phyloP scores from a whole-genome alignment of 768 basidiomycete genomes.

The Coprinopsis sp. region DNA sequence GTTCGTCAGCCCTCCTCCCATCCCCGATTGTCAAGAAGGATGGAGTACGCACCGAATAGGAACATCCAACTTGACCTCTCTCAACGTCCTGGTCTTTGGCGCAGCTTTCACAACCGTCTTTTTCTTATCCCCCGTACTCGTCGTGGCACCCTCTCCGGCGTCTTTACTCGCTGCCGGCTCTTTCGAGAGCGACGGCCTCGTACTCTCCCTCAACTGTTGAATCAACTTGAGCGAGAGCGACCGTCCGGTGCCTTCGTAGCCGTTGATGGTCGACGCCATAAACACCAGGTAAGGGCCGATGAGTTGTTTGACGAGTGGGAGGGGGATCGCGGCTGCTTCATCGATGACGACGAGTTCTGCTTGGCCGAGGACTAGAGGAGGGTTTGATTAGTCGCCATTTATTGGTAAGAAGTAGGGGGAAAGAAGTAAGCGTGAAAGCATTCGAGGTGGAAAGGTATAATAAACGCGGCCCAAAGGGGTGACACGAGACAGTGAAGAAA shows the following conservation, averaged over 20 bases:
- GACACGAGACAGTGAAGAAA: too few relatives aligned
- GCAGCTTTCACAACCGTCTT: conserved; percentile 40
- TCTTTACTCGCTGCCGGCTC: too few relatives aligned
- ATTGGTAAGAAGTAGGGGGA: too few relatives aligned
- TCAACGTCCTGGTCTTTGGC: conserved; percentile 68
- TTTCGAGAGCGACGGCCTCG: conserved; percentile 76
- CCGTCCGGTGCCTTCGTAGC: conserved; percentile 99
- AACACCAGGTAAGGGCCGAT: conserved; percentile 97
- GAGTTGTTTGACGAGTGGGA: conserved; percentile 91
- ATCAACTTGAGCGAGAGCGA: conserved; percentile 97
- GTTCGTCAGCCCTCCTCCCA: too few relatives aligned
- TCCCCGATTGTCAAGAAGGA: too few relatives aligned
- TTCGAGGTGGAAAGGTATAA: too few relatives aligned
- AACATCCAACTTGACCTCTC: conserved; percentile 91
- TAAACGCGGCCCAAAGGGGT: too few relatives aligned
- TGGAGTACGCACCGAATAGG: too few relatives aligned
- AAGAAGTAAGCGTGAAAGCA: too few relatives aligned
- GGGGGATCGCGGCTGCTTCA: conserved; percentile 96
- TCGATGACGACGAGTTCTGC: conserved; percentile 97
- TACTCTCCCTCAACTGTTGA: conserved; percentile 91
- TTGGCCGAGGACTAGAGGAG: conserved; percentile 94
- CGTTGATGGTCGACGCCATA: conserved; percentile 99
- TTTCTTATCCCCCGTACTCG: neutral
- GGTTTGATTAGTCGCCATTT: too few relatives aligned
- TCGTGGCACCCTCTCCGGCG: conserved; percentile 33